phyloP scores from a whole-genome alignment of 768 basidiomycete genomes.

The Rhodotorula babjevae region DNA sequence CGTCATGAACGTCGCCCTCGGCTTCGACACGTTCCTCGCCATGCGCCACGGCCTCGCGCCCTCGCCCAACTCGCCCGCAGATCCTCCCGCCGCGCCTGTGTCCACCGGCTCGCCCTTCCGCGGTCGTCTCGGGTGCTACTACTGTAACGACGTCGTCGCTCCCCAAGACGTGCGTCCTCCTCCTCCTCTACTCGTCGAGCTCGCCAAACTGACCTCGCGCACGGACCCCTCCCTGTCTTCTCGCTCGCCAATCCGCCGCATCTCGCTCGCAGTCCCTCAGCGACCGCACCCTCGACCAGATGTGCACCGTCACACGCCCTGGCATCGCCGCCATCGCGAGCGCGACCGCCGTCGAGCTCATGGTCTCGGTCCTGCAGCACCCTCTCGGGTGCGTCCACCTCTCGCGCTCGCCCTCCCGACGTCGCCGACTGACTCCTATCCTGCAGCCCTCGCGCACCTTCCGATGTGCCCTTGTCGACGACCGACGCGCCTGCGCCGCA shows the following conservation, averaged over 20 bases:
- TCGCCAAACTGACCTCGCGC: not conserved
- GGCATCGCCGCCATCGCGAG: slow-evolving; percentile 89
- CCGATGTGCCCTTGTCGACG: slow-evolving; percentile 13
- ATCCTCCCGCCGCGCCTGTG: not conserved
- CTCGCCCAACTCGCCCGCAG: slow-evolving; percentile 34
- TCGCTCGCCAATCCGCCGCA: too few species aligned
- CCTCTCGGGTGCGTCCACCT: slow-evolving; percentile 64
- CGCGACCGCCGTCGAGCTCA: slow-evolving; percentile 84
- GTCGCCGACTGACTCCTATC: not conserved
- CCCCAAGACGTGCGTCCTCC: slow-evolving; percentile 71
- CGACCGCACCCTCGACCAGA: slow-evolving; percentile 92
- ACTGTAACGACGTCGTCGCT: slow-evolving; percentile 96
- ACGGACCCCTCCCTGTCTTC: too few species aligned
- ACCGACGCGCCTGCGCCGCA: not conserved
- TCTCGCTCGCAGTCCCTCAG: slow-evolving; percentile 50
- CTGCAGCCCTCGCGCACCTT: slow-evolving; percentile 41
- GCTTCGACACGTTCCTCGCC: slow-evolving; percentile 92
- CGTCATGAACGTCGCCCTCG: slow-evolving; percentile 87
- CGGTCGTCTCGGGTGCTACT: slow-evolving; percentile 79
- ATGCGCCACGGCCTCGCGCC: slow-evolving; percentile 85
- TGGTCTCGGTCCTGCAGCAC: slow-evolving; percentile 83
- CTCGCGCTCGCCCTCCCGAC: too few species aligned
- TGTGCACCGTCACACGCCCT: slow-evolving; percentile 97
- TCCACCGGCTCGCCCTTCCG: slow-evolving; percentile 11
- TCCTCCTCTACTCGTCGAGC: not conserved